phyloP scores from a whole-genome alignment of 257 asterid species.

The Penstemon davidsonii region DNA sequence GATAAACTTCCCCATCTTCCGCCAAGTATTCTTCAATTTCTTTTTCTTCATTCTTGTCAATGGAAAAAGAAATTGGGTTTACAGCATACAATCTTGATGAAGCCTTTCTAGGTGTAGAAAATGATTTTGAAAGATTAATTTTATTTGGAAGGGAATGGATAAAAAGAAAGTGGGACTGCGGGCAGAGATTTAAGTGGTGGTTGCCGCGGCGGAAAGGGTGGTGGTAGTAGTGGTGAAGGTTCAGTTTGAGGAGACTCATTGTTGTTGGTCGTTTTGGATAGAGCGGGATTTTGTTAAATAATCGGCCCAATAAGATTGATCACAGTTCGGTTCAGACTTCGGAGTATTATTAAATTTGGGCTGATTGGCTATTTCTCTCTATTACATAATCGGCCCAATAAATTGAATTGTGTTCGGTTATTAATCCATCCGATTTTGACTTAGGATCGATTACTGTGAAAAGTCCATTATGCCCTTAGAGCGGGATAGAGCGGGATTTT shows the following conservation, averaged over 20 bases:
- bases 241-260: slow-evolving; percentile 59
- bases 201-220: slow-evolving; percentile 21
- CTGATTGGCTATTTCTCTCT: too few species aligned
- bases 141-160: slow-evolving; percentile 25
- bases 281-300: too few species aligned
- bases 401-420: too few species aligned
- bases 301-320: too few species aligned
- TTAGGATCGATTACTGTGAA: too few species aligned
- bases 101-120: slow-evolving; percentile 24
- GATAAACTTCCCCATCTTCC: slow-evolving; percentile 82
- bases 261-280: background rate
- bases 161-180: slow-evolving; percentile 16
- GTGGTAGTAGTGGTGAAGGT: slow-evolving; percentile 25
- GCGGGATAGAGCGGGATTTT: too few species aligned
- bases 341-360: too few species aligned
- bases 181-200: slow-evolving; percentile 28
- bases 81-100: slow-evolving; percentile 36
- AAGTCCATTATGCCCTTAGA: too few species aligned
- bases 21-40: slow-evolving; percentile 61
- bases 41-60: slow-evolving; percentile 35
- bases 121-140: slow-evolving; percentile 23
- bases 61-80: slow-evolving; percentile 31
- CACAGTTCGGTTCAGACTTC: too few species aligned
- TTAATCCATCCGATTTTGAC: too few species aligned
- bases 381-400: too few species aligned